Conservation (phyloP, 257 asterid genomes). For the Solanum acaule region DNA sequence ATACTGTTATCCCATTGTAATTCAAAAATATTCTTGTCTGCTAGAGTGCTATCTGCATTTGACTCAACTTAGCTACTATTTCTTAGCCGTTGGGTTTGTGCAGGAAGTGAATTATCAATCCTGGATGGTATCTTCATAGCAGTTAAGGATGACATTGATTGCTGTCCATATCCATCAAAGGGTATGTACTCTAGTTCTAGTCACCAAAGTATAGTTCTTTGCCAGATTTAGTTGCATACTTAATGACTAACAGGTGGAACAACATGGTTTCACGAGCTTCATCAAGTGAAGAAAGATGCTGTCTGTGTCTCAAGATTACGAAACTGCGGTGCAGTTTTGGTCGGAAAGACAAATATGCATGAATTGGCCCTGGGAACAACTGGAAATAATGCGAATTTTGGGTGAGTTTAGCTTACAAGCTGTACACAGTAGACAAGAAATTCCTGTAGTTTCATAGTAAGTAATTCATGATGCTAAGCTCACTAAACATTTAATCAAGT, state of each 20-base stretch:
- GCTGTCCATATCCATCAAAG: conserved; percentile 71
- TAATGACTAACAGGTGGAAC: conserved; percentile 48
- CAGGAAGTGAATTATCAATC: conserved; percentile 69
- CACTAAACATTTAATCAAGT: background rate
- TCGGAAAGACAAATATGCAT: conserved; percentile 99
- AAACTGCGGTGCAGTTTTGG: conserved; percentile 74
- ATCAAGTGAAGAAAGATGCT: conserved; percentile 59
- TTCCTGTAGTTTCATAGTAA: background rate
- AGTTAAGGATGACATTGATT: conserved; percentile 91
- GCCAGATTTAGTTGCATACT: conserved; percentile 4
- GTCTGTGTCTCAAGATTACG: conserved; percentile 65
- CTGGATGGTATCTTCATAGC: conserved; percentile 93
- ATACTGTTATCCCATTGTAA: background rate
- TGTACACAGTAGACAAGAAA: background rate
- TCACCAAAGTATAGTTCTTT: background rate
- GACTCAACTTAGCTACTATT: background rate
- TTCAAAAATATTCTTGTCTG: background rate
- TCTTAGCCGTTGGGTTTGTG: conserved; percentile 7
- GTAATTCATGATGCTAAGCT: background rate
- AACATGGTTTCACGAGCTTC: conserved; percentile 73
- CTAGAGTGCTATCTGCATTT: background rate
- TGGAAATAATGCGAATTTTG: conserved; percentile 88
- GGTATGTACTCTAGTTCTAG: background rate
- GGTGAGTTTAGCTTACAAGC: conserved; percentile 36
- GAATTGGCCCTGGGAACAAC: conserved; percentile 92